These are phyloP conservation scores for Phialophora chinensis DNA, from an alignment of 2,329 filamentous ascomycete genomes.

Conservation along the genomic window DNA sequence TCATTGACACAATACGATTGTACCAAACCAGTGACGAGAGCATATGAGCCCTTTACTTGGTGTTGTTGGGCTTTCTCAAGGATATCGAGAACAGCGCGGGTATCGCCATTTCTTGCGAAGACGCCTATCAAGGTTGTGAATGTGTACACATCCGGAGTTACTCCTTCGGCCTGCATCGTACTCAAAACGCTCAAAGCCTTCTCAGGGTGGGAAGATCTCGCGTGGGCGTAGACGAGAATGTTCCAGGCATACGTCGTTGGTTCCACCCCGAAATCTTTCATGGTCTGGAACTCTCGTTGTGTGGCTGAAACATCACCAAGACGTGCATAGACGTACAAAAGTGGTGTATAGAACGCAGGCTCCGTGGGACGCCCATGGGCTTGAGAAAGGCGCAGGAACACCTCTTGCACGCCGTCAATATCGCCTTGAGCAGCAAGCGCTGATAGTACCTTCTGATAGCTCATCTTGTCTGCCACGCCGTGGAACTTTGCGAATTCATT, in stretches of 20 bases:
- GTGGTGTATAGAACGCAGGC: constrained; percentile 52
- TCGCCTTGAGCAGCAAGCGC: constrained; percentile 57
- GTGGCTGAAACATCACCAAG: constrained; percentile 68
- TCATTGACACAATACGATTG: constrained; percentile 69
- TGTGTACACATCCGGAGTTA: constrained; percentile 66
- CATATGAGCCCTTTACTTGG: constrained; percentile 57
- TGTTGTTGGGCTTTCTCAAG: constrained; percentile 66
- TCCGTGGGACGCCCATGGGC: constrained; percentile 47
- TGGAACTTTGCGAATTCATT: constrained; percentile 48
- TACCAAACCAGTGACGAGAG: constrained; percentile 70
- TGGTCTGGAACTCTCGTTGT: constrained; percentile 66
- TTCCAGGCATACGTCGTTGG: constrained; percentile 74
- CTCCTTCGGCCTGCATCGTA: constrained; percentile 57
- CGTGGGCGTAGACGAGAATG: constrained; percentile 73
- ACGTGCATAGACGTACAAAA: constrained; percentile 74
- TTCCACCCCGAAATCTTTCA: constrained; percentile 62
- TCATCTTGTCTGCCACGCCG: constrained; percentile 42
- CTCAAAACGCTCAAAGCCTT: constrained; percentile 70
- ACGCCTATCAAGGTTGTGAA: constrained; percentile 78
- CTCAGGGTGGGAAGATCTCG: constrained; percentile 69
- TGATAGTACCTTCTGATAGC: constrained; percentile 48
- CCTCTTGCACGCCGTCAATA: constrained; percentile 49
- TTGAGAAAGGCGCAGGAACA: constrained; percentile 53
- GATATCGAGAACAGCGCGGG: constrained; percentile 70
- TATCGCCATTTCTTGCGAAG: constrained; percentile 72